Percentiles rank a stretch among this genome's conserved stretches.
Evolutionary conservation across 2,329 filamentous ascomycete species (phyloP).

Genomic region (Helicocarpus griseus): DNA sequence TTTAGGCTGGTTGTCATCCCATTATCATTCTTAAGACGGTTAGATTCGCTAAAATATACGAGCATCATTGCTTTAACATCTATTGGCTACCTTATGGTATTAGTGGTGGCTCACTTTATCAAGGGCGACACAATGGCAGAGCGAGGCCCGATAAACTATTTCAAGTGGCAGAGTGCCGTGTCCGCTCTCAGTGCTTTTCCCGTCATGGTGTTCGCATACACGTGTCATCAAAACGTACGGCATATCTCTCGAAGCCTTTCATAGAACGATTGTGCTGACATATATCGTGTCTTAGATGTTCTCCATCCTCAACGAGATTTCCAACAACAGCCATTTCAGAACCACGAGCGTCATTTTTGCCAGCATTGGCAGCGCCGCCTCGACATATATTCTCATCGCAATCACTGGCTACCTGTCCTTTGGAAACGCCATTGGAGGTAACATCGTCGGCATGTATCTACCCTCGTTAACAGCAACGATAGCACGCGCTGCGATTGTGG

Average conservation of each 20-base stretch:
- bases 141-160: constrained; percentile 62
- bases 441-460: constrained; percentile 86
- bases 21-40: constrained; percentile 76
- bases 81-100: constrained; percentile 84
- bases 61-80: constrained; percentile 84
- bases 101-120: constrained; percentile 87
- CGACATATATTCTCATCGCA: constrained; percentile 80
- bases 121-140: constrained; percentile 64
- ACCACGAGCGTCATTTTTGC: constrained; percentile 69
- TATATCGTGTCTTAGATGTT: constrained; percentile 62
- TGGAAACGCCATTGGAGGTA: constrained; percentile 77
- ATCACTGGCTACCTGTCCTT: constrained; percentile 95
- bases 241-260: neutral
- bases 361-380: constrained; percentile 81
- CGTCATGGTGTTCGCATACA: constrained; percentile 98
- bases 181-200: constrained; percentile 77
- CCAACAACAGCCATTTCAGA: constrained; percentile 68
- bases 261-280: constrained; percentile 20
- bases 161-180: constrained; percentile 70
- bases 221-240: constrained; percentile 89
- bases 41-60: constrained; percentile 96
- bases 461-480: constrained; percentile 78
- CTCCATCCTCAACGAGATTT: constrained; percentile 91
- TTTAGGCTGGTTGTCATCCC: constrained; percentile 80
- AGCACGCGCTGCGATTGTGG: constrained; percentile 86